Evolutionary conservation across 2,329 filamentous ascomycete genomes (phyloP).

Genomic region (Aspergillus viridinutans): DNA sequence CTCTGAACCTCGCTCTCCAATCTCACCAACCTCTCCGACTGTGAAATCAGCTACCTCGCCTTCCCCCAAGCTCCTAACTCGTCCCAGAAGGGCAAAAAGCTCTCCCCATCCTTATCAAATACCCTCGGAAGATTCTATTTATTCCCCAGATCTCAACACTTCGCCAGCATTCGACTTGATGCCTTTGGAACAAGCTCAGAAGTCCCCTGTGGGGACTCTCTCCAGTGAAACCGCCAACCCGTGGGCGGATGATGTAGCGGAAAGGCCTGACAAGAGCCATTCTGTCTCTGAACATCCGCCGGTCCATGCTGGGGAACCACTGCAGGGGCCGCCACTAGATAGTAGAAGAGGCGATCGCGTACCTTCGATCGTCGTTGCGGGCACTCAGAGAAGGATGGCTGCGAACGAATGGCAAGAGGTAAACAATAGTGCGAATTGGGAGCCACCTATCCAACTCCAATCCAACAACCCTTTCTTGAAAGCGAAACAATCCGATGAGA

Average conservation of each 20-base stretch:
- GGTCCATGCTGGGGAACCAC: background rate
- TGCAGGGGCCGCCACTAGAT: constrained; percentile 1
- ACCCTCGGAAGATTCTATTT: constrained; percentile 30
- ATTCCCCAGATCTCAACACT: constrained; percentile 36
- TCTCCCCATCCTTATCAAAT: constrained; percentile 22
- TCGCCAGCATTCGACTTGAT: constrained; percentile 37
- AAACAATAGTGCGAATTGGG: constrained; percentile 18
- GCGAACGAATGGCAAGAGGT: constrained; percentile 19
- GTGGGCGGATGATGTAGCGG: constrained; percentile 30
- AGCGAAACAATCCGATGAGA: constrained; percentile 18
- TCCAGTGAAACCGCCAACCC: constrained; percentile 25
- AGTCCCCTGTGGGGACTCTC: constrained; percentile 29
- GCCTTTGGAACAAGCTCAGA: constrained; percentile 35
- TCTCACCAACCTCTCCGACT: constrained; percentile 33
- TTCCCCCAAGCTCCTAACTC: constrained; percentile 25
- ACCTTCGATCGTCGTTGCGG: constrained; percentile 20
- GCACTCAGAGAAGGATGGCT: constrained; percentile 17
- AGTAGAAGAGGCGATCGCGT: constrained; percentile 13
- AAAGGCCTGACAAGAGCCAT: constrained; percentile 13
- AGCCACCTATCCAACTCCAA: constrained; percentile 26
- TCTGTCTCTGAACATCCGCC: constrained; percentile 7
- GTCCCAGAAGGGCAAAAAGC: constrained; percentile 25
- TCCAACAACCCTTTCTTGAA: constrained; percentile 41
- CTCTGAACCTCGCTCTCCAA: constrained; percentile 30
- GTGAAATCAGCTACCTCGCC: constrained; percentile 24